phyloP scores from a whole-genome alignment of 352 stramenopile species.

The Nothophytophthora sp. region DNA sequence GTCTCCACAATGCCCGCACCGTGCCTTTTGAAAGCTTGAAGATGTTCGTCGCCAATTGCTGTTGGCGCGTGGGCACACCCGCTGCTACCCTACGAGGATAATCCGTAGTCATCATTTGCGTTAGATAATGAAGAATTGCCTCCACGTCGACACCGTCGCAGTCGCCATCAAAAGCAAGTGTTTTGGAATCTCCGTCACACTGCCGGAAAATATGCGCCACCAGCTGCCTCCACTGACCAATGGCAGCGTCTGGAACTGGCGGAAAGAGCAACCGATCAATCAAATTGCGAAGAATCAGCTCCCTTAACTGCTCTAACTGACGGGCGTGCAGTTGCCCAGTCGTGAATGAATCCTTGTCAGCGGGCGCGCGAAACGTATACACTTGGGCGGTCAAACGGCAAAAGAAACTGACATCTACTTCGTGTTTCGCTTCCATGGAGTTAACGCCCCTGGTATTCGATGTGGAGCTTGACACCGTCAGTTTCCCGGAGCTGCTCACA shows the following conservation, averaged over 20 bases:
- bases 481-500: constrained; percentile 9
- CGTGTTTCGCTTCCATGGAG: constrained; percentile 30
- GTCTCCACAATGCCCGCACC: constrained; percentile 61
- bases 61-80: constrained; percentile 22
- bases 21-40: constrained; percentile 68
- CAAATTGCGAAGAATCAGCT: constrained; percentile 67
- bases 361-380: constrained; percentile 35
- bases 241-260: constrained; percentile 18
- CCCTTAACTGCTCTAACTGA: constrained; percentile 37
- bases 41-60: constrained; percentile 32
- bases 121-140: constrained; percentile 70
- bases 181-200: constrained; percentile 19
- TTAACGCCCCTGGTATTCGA: constrained; percentile 22
- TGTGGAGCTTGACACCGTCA: constrained; percentile 9
- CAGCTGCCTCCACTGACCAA: constrained; percentile 67
- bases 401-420: constrained; percentile 77
- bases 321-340: constrained; percentile 36
- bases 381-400: constrained; percentile 77
- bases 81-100: constrained; percentile 21
- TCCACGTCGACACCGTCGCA: constrained; percentile 45
- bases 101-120: constrained; percentile 37
- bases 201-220: constrained; percentile 64
- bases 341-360: constrained; percentile 21
- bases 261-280: constrained; percentile 73
- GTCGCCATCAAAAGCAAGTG: constrained; percentile 6